A percentile compares a stretch with the other conserved stretches of the same genome.
Evolutionary conservation across 768 basidiomycete genomes (phyloP).

Genomic region (Gymnopilus dilepis): DNA sequence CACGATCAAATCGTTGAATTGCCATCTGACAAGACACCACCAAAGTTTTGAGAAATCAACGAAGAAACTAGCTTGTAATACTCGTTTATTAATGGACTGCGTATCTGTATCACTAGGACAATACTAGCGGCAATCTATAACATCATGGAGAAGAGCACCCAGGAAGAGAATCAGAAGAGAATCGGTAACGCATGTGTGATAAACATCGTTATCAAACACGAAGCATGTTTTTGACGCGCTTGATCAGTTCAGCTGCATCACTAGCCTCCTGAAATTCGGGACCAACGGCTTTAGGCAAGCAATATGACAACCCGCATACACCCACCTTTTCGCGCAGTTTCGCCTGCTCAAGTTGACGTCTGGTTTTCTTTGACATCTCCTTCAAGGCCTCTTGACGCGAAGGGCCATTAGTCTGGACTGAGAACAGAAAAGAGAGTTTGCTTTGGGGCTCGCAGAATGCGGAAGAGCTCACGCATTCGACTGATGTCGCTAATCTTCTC

Average conservation of each 20-base stretch:
- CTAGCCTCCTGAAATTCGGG: conserved; percentile 21
- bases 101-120: no score
- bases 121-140: no score
- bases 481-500: conserved; percentile 23
- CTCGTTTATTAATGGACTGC: no score
- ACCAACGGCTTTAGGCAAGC: not conserved
- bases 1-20: conserved; percentile 87
- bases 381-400: conserved; percentile 23
- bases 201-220: conserved; percentile 8
- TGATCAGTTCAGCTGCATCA: conserved; percentile 30
- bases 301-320: not conserved
- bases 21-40: conserved; percentile 19
- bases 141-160: not conserved
- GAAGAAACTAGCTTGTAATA: no score
- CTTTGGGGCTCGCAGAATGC: not conserved
- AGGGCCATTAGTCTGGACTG: conserved; percentile 20
- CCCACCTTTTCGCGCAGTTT: conserved; percentile 29
- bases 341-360: conserved; percentile 27
- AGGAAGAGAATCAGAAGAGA: not conserved
- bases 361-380: conserved; percentile 25
- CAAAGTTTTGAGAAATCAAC: not conserved
- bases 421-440: not conserved
- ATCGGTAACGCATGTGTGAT: not conserved
- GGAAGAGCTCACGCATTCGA: conserved; percentile 20
- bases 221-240: conserved; percentile 23